Evolutionary conservation across 768 basidiomycete genomes (phyloP).

Genomic region (Gautieria morchelliformis): DNA sequence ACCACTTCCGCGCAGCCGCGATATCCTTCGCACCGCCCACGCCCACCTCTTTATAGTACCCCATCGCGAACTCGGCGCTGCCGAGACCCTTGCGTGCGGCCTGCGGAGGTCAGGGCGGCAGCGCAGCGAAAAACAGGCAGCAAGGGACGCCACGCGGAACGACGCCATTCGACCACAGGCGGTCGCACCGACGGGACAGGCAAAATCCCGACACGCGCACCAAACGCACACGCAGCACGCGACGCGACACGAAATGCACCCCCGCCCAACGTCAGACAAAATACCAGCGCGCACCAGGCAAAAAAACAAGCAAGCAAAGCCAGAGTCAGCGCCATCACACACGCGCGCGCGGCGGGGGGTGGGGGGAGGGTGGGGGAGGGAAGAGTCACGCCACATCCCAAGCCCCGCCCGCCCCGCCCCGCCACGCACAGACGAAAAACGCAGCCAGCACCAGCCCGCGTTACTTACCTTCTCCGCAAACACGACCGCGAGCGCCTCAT

Average conservation of each 20-base stretch:
- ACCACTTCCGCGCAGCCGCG: conserved; percentile 67
- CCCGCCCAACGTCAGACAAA: too few species aligned
- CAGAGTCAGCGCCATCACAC: background rate
- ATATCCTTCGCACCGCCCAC: conserved; percentile 65
- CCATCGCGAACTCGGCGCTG: conserved; percentile 90
- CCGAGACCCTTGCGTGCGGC: conserved; percentile 65
- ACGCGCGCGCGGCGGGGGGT: too few species aligned
- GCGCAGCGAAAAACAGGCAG: background rate
- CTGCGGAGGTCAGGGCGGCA: conserved; percentile 15
- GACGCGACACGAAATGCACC: too few species aligned
- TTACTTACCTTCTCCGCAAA: conserved; percentile 89
- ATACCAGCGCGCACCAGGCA: too few species aligned
- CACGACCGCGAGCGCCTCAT: conserved; percentile 74
- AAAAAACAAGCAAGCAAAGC: background rate
- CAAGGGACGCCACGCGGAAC: background rate
- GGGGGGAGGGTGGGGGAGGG: too few species aligned
- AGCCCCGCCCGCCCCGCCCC: too few species aligned
- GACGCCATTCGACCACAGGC: background rate
- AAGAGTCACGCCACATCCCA: too few species aligned
- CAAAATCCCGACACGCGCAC: too few species aligned
- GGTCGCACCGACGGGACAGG: too few species aligned
- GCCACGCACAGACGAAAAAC: too few species aligned
- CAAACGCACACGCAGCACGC: too few species aligned
- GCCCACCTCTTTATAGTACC: conserved; percentile 90
- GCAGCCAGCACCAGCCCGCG: background rate